Evolutionary conservation across 2,329 filamentous ascomycete species (phyloP).

Genomic region (Microdochium bolleyi): DNA sequence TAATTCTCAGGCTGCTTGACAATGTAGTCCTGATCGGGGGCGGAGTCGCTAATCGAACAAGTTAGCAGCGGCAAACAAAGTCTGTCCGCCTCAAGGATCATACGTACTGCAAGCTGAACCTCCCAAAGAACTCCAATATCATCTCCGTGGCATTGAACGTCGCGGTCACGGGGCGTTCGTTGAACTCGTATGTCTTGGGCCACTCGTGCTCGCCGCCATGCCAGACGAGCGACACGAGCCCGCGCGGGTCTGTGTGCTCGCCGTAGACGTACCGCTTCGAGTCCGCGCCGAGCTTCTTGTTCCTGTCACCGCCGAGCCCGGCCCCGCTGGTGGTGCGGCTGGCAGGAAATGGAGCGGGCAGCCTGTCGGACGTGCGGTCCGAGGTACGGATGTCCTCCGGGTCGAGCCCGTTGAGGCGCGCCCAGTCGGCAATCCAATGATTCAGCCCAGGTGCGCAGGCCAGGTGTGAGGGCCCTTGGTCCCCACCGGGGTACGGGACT

Average conservation of each 20-base stretch:
- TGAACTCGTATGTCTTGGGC: background rate
- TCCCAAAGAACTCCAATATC: conserved; percentile 2
- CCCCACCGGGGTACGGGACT: conserved; percentile 32
- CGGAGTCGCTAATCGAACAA: background rate
- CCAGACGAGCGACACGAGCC: background rate
- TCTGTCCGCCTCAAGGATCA: background rate
- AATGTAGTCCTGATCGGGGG: background rate
- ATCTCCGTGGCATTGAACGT: conserved; percentile 1
- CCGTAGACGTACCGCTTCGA: background rate
- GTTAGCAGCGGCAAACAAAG: background rate
- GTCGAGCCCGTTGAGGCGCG: conserved; percentile 12
- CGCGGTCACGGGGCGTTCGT: background rate
- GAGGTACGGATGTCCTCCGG: conserved; percentile 1
- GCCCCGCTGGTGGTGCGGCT: background rate
- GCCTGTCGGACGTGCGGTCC: background rate
- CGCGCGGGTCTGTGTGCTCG: background rate
- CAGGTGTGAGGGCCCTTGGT: conserved; percentile 18
- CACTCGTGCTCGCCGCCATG: background rate
- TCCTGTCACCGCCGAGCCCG: background rate
- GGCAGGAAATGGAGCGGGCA: background rate
- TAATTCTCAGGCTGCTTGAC: no score
- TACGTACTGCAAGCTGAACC: background rate
- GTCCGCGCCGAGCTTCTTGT: background rate
- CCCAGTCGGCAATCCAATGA: conserved; percentile 26
- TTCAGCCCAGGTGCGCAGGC: conserved; percentile 31